Percentiles rank a stretch among this genome's conserved stretches.
Evolutionary conservation across 192 early-diverging fungal species (phyloP).

Genomic region (Mortierella alpina): DNA sequence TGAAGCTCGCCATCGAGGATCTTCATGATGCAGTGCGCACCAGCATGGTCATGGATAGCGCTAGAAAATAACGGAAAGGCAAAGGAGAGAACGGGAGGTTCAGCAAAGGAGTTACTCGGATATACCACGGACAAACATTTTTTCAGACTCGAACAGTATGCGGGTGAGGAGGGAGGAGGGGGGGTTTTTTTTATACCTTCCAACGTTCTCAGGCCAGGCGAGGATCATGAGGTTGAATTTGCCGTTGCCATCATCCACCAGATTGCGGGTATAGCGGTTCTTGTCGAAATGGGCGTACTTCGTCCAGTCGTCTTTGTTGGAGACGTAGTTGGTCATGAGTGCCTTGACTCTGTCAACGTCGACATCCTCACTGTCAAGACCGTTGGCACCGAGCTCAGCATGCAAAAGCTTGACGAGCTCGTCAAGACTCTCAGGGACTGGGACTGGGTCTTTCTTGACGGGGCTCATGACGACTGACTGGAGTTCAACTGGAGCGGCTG

Average conservation of each 20-base stretch:
- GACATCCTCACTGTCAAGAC: conserved; percentile 64
- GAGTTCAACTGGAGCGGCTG: neutral
- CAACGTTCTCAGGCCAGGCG: conserved; percentile 81
- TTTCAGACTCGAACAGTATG: neutral
- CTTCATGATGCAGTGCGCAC: conserved; percentile 94
- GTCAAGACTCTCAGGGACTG: conserved; percentile 46
- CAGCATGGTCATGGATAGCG: conserved; percentile 92
- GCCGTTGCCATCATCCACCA: conserved; percentile 92
- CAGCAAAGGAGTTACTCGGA: neutral
- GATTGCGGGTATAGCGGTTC: conserved; percentile 85
- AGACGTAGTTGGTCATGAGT: conserved; percentile 76
- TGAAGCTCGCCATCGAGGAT: conserved; percentile 82
- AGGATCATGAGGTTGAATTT: conserved; percentile 93
- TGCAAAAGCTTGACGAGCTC: conserved; percentile 65
- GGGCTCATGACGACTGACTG: neutral
- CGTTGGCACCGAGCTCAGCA: conserved; percentile 61
- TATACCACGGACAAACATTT: neutral
- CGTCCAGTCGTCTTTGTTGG: conserved; percentile 78
- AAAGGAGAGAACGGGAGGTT: neutral
- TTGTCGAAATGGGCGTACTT: conserved; percentile 81
- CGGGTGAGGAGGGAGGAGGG: neutral
- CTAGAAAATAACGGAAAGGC: conserved; percentile 46
- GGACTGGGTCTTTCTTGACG: conserved; percentile 5
- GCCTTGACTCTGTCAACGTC: conserved; percentile 66
- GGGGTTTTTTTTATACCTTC: conserved; percentile 62